Evolutionary conservation across 1,284 basidiomycete species (phyloP), one percentile per base, ranked within the genome.

Genomic region (Ustilago crameri): DNA sequence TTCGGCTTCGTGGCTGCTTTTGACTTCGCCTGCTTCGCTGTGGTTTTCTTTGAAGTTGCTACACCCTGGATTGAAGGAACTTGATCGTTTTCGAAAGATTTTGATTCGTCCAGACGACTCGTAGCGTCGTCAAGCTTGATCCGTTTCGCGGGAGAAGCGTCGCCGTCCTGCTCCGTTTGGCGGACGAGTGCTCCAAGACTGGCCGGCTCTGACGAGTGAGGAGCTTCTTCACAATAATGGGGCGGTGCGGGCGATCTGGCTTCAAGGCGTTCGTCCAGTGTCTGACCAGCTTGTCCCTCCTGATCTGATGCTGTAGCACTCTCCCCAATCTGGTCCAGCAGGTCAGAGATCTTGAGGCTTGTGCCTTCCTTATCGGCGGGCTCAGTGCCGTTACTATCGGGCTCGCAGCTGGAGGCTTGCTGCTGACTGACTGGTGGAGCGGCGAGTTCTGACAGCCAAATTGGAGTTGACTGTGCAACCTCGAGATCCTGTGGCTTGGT

Each of bases 1-100:
- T 46, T 65, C n/a, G 52, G 40, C 40, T 51, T 46, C 10, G 49
- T 42, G 4, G 35, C 12, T 34, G 48, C 48, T 35, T 51, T 57
- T 8, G 55, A 35, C 42, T 50, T 43, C 5, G 55, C 22, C 12
- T 41, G 42, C 42, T 50, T 43, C 5, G 55, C 22, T 14, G 48
- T 9, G 14, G 44, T 20, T 17, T 46, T 58, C 22, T 53, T 44
- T 9, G 41, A 3, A 3, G 30, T 15, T 32, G 51, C n/a, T 18
- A 54, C 54, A 2, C 46, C 35, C 55, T 45, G 49, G 18, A 42
- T 5, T 23, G 24, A 38, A 15, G 43, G 17, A 5, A 15, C 2
- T 23, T 18, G 18, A 10, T 18, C 18, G 20, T 23, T 26, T 40
- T 35, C 24, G 24, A 52, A 2, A 18, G 18, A 18, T 32, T 27